These are phyloP conservation scores for Heliamphora exappendiculata DNA, from an alignment of 148 eudicot species.

Conservation along the genomic window DNA sequence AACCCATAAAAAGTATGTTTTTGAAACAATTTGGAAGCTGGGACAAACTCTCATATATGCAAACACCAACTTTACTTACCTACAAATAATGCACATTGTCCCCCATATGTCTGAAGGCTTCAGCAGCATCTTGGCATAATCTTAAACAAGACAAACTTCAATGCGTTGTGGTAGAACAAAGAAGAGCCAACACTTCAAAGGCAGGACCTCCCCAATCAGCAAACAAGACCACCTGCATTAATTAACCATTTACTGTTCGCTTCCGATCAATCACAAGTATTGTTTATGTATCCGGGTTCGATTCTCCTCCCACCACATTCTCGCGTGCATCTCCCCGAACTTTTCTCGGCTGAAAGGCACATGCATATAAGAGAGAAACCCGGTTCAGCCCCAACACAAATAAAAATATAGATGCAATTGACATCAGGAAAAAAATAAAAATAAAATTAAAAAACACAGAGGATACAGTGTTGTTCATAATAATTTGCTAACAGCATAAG, in stretches of 20 bases:
- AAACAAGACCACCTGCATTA: not conserved
- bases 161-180: not conserved
- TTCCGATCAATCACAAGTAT: conserved; percentile 42
- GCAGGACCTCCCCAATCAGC: conserved; percentile 9
- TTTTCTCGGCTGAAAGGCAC: conserved; percentile 70
- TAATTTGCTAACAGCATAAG: not conserved
- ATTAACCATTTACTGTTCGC: no score
- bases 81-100: not conserved
- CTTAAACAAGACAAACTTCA: not conserved
- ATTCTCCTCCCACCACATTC: conserved; percentile 98
- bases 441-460: not conserved
- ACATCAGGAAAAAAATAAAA: not conserved
- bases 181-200: conserved; percentile 4
- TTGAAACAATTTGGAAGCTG: conserved; percentile 1
- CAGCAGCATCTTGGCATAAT: not conserved
- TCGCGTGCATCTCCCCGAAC: conserved; percentile 91
- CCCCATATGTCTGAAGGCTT: not conserved
- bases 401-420: no score
- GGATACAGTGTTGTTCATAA: not conserved
- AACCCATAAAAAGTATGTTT: not conserved
- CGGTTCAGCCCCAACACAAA: not conserved
- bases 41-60: not conserved
- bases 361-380: not conserved
- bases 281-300: conserved; percentile 81
- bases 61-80: not conserved